Base-by-base conservation (phyloP, 2,329 filamentous ascomycete genomes). In the Exophiala phaeomuriformis region DNA sequence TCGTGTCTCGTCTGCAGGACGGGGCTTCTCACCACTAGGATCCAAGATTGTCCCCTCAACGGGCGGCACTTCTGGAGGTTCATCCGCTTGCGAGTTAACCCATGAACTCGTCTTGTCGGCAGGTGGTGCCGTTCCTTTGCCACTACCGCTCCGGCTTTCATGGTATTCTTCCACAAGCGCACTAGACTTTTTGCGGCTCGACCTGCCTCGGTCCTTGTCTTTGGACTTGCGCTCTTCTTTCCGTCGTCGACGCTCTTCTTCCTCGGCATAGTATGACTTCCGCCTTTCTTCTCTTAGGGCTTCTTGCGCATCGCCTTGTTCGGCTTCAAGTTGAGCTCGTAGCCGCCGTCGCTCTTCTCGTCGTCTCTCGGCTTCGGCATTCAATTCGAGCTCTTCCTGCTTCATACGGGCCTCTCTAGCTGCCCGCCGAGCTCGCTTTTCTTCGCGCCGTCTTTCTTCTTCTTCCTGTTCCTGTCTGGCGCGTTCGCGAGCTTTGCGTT, bases 381-480 rank as follows among this genome's bases (percentile, higher is more conserved):
- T 56, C 8, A 56, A 51, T 10, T 69, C 68, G 33, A 67, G 62
- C 35, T 65, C 64, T 33, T 66, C 66, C 55, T 67, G 64, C 40
- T 63, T 68, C 28, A 64, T 62, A 37, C 57, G 59, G 40, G 64
- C 63, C 51, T 68, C 66, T 51, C 60, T 66, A 19, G 63, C 64
- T 4, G 62, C 66, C 30, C 79, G 75, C 37, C 80, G 75, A 2
- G 77, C 76, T 48, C 83, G 79, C 59, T 78, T 82, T 54, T 84
- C 81, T 57, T 81, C 79, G 51, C 75, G 72, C 53, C 72, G 71
- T 55, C 75, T 73, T 31, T 74, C 72, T 61, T 82, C 79, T 1
- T 72, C 74, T n/a, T 79, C 78, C 33, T 79, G 78, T 52, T 83
- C 80, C 41, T 78, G 76, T 52, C 71, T 76, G 47, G 75, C 75